Evolutionary conservation across 1,284 basidiomycete genomes (phyloP), one percentile per base, ranked within the genome.

Genomic region (Cryptococcus maquisensis): DNA sequence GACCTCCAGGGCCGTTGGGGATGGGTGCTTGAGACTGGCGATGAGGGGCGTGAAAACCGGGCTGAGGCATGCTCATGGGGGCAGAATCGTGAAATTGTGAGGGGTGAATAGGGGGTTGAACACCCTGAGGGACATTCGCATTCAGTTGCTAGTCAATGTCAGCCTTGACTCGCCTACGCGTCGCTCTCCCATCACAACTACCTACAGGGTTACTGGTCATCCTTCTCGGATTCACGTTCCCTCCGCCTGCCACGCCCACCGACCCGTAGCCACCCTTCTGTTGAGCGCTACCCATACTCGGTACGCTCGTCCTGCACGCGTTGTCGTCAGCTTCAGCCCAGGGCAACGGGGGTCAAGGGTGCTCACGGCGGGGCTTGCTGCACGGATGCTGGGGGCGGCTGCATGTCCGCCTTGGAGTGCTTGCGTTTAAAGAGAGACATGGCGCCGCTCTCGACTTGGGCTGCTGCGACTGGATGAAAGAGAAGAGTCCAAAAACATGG

Each of bases 361-460:
- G 28, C 28, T 32, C 28, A 32, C 28, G 28, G 28, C 10, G 28
- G 28, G 28, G 20, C 20, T 9, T 26, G 35, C 32, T 23, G 36
- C 10, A 23, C 18, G 32, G n/a, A 21, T 23, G 18, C 42, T 37
- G 41, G 23, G 5, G 28, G 39, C 24, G 20, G 41, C 15, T 43
- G 26, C 1, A 41, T 43, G 38, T 66, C 66, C 41, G 66, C 67
- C 54, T 69, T 69, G 26, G 59, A 61, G 48, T 69, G 66, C 49
- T 69, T 69, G n/a, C 67, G 49, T 56, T 69, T 69, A 54, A 69
- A 69, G 40, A 69, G 51, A 38, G 66, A 67, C 67, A 69, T 69
- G 41, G 35, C 45, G 50, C 5, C 20, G 16, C n/a, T n/a, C n/a
- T n/a, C n/a, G n/a, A n/a, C n/a, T n/a, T n/a, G 28, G 28, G 28